These are phyloP conservation scores for Neocucurbitaria cava DNA, from an alignment of 2,329 filamentous ascomycete genomes.

Conservation along the genomic window DNA sequence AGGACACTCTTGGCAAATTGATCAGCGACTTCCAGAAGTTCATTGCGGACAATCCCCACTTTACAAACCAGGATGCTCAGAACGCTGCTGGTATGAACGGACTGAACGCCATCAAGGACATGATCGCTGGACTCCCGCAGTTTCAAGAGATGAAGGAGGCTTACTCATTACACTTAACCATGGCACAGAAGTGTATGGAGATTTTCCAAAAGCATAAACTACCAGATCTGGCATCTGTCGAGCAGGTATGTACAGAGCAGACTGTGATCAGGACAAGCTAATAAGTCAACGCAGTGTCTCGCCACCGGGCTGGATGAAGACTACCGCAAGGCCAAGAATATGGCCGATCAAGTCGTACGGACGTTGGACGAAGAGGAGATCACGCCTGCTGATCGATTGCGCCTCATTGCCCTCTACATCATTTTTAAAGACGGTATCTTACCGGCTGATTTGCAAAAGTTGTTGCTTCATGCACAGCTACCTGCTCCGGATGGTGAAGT, in stretches of 20 bases:
- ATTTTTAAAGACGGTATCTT: slow-evolving; percentile 88
- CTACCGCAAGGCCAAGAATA: slow-evolving; percentile 85
- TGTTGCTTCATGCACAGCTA: slow-evolving; percentile 82
- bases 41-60: slow-evolving; percentile 88
- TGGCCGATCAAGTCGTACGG: slow-evolving; percentile 83
- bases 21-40: slow-evolving; percentile 94
- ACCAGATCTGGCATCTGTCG: slow-evolving; percentile 82
- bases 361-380: slow-evolving; percentile 87
- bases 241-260: slow-evolving; percentile 66
- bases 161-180: slow-evolving; percentile 91
- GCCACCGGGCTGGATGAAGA: slow-evolving; percentile 94
- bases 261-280: neutral
- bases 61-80: slow-evolving; percentile 75
- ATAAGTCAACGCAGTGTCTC: slow-evolving; percentile 62
- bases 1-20: slow-evolving; percentile 92
- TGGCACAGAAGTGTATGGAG: slow-evolving; percentile 98
- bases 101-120: slow-evolving; percentile 92
- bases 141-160: slow-evolving; percentile 96
- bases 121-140: slow-evolving; percentile 92
- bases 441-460: slow-evolving; percentile 79
- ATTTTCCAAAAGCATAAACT: slow-evolving; percentile 86
- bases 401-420: slow-evolving; percentile 84
- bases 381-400: slow-evolving; percentile 74
- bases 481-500: slow-evolving; percentile 75
- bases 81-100: slow-evolving; percentile 80